Conservation (phyloP, 208 protist species). For the Crithidia sp. region DNA sequence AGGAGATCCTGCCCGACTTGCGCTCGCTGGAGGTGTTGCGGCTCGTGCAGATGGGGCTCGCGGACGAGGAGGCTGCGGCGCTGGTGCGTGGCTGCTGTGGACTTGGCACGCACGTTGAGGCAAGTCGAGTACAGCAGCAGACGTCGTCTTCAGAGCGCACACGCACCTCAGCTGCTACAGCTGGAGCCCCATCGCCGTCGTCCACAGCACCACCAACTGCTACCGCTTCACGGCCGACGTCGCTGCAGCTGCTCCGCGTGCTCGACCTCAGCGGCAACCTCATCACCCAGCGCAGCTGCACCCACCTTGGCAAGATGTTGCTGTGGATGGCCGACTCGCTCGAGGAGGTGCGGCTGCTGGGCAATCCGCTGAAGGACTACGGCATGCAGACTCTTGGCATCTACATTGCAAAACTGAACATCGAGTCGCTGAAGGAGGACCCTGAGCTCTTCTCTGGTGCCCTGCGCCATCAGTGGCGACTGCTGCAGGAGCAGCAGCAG, state of each 20-base stretch:
- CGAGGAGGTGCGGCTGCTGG: slow-evolving; percentile 55
- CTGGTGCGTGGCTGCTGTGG: slow-evolving; percentile 47
- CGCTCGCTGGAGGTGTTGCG: slow-evolving; percentile 44
- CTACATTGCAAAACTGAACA: slow-evolving; percentile 65
- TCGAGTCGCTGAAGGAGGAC: slow-evolving; percentile 35
- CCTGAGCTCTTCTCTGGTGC: slow-evolving; percentile 45
- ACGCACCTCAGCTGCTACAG: neutral
- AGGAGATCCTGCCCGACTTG: slow-evolving; percentile 64
- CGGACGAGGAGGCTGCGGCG: slow-evolving; percentile 53
- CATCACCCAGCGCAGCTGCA: slow-evolving; percentile 66
- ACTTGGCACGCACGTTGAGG: neutral
- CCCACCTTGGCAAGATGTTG: slow-evolving; percentile 66
- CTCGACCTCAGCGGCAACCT: slow-evolving; percentile 77
- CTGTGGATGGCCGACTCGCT: slow-evolving; percentile 69
- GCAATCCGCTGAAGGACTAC: slow-evolving; percentile 77
- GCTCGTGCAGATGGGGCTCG: slow-evolving; percentile 59
- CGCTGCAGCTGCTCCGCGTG: slow-evolving; percentile 48
- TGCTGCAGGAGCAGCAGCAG: neutral
- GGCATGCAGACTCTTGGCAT: slow-evolving; percentile 77
- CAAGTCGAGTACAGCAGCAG: neutral
- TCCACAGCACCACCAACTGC: neutral
- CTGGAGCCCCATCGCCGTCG: slow-evolving; percentile 5
- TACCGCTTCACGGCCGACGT: neutral
- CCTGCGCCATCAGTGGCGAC: slow-evolving; percentile 22
- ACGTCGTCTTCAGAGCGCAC: slow-evolving; percentile 4